A percentile compares a stretch with the other conserved stretches of the same genome.
phyloP scores from a whole-genome alignment of 768 basidiomycete species.

The Melanogaster broomeanus region DNA sequence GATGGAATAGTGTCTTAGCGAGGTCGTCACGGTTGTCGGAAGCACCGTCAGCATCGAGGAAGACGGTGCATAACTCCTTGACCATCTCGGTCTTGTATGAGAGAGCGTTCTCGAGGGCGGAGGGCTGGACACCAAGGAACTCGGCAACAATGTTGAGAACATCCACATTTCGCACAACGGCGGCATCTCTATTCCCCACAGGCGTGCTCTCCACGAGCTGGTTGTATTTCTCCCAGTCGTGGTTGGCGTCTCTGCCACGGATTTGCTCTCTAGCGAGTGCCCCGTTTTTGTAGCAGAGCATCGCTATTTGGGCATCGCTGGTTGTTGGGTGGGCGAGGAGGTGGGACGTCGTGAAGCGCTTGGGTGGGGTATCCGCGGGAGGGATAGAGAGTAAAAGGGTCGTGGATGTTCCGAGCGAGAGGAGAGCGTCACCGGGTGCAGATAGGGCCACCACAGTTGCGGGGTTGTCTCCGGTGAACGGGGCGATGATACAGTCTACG shows the following conservation, averaged over 20 bases:
- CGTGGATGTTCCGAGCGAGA: conserved; percentile 88
- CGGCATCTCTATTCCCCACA: conserved; percentile 76
- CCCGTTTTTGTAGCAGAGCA: conserved; percentile 93
- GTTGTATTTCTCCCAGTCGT: conserved; percentile 73
- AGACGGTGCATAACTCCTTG: conserved; percentile 93
- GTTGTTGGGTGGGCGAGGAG: conserved; percentile 70
- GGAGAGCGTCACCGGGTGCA: conserved; percentile 76
- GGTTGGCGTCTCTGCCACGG: conserved; percentile 60
- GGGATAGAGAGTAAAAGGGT: conserved; percentile 81
- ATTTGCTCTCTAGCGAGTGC: conserved; percentile 80
- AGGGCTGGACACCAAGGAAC: conserved; percentile 81
- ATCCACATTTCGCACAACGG: conserved; percentile 86
- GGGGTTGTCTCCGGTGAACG: conserved; percentile 91
- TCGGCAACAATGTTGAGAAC: conserved; percentile 83
- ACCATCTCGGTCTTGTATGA: conserved; percentile 92
- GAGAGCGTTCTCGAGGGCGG: conserved; percentile 74
- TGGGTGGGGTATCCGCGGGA: conserved; percentile 60
- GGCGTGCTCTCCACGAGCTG: conserved; percentile 54
- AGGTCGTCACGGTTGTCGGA: conserved; percentile 93
- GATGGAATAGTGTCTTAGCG: conserved; percentile 89
- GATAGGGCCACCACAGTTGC: conserved; percentile 77
- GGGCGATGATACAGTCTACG: conserved; percentile 73
- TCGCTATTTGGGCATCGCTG: conserved; percentile 71
- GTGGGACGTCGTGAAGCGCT: conserved; percentile 74
- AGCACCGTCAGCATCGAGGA: conserved; percentile 92